Base-by-base conservation (phyloP, 2,329 filamentous ascomycete species). In the Pseudogymnoascus sp. region DNA sequence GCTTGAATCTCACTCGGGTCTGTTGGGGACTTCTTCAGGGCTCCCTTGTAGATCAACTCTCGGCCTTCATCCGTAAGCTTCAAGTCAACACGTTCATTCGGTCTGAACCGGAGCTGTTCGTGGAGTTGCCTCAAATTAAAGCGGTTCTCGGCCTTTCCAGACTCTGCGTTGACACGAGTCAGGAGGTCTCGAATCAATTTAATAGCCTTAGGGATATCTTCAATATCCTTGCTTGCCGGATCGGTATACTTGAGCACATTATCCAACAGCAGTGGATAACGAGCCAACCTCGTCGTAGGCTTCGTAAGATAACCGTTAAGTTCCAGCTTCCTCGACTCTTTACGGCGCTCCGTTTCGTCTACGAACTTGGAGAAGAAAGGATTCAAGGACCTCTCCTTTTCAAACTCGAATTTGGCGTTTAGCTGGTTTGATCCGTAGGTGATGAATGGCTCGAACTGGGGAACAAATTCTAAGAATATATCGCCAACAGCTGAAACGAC, bases 281-380 rank as follows among this genome's bases (percentile, higher is more conserved):
- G 86, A 42, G 94, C 94, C 70, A 99, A 79, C 78, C 94, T 86
- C 15, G 94, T 99, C 1, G 94, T 99, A 1, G 94, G 94, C 75
- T 99, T 99, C 7, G 94, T 99, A 60, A 99, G 80, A 72, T 99
- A 99, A 68, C 94, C 94, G 74, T 99, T 99, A 63, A 99, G 80
- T 75, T 99, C 94, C 55, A 99, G 81, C 76, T 99, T 99, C 66
- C 94, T 85, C 5, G 93, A 97, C 74, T 99, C 94, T 74, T 97
- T 97, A 68, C 96, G 84, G 63, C 94, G 84, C 75, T 99, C 94
- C 5, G 95, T 96, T 74, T 97, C 92, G 67, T 99, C 94, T 27
- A 97, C 94, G 69, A 97, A 97, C 70, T 89, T 91, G 60, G 88
- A 80, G 74, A 99, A 99, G 41, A 84, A 84, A 1, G 87, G 84